Base-by-base conservation (phyloP, 495 filamentous ascomycete genomes). In the Geoglossum glabrum region DNA sequence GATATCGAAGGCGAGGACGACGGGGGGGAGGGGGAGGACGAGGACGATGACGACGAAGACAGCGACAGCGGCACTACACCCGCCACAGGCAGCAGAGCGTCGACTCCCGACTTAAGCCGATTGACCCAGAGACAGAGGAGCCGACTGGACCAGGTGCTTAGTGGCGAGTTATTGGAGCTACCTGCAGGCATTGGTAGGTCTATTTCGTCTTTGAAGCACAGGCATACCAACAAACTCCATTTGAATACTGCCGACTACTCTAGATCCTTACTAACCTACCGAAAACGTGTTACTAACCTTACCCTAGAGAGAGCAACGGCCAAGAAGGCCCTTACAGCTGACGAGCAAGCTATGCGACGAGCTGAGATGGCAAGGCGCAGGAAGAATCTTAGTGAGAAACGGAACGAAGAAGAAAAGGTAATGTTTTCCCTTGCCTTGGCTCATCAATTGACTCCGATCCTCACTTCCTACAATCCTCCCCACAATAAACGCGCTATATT, bases 371-470 rank as follows among this genome's bases (percentile, higher is more conserved):
- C 92, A 27, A 77, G 92, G 19, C 83, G 92, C 33, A 74, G 92
- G 54, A 93, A 95, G 68, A 96, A 97, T 62, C 77, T 98, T n/a
- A 92, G 85, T 61, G 92, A 97, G 67, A 95, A 96, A 75, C 85
- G 92, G 27, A 92, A 95, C 58, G 93, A 98, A 66, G 93, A 98
- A 73, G 93, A 97, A 72, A 98, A 98, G 81, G 90, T 88, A 72
- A 15, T 66, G 57, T 17, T 17, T 19, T 0, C 21, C 45, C 59
- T 13, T 51, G 19, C 33, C 33, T 31, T 43, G 23, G n/a, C n/a
- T n/a, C n/a, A n/a, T n/a, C n/a, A n/a, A n/a, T n/a, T n/a, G 52
- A 26, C 43, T 43, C 15, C 21, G 9, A 13, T 51, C 45, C 26
- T 19, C 54, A 27, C 23, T 28, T 50, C 19, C 2, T 30, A 52